Evolutionary conservation across 331 rosid species (phyloP), one percentile per base, ranked within the genome.

Genomic region (Quercus tomentella): DNA sequence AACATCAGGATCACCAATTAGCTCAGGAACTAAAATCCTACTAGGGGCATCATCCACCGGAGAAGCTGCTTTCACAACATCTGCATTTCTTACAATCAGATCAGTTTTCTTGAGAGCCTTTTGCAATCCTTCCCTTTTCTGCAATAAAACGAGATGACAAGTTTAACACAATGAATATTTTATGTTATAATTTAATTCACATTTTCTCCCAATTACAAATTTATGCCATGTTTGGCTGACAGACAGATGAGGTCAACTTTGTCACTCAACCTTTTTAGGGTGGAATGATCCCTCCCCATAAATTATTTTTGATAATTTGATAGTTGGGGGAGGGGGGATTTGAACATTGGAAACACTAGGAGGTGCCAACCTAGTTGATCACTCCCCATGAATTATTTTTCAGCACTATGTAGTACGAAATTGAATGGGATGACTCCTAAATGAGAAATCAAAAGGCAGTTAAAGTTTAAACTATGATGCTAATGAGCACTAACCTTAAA

Each of bases 1-100:
- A 81, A 69, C 73, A 22, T 76, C 67, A 45, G 73, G 76, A 63
- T 81, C 73, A 60, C 80, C 80, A 30, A 81, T 76, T 63, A 76
- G 26, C 23, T 70, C 71, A 1, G 84, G 80, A 70, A 81, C n/a
- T 8, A 55, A 33, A 22, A 60, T 76, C 31, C 16, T 56, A 21
- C 21, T 60, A 31, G 49, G 69, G 57, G 26, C 45, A 17, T 81
- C 73, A 37, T 57, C 21, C 14, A 17, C 45, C 2, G 5, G 25
- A 74, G 41, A 75, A 41, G 28, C 21, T 30, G 63, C 71, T 63
- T 41, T 26, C 72, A 81, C 72, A 56, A 23, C 60, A 23, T 16
- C 28, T 22, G 4, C 1, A 10, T 41, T 37, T 51, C 51, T 49
- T 76, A 70, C 18, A 35, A 31, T 3, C 31, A 70, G 26, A 35